phyloP scores from a whole-genome alignment of 768 basidiomycete species.

The Amanita rimosa region DNA sequence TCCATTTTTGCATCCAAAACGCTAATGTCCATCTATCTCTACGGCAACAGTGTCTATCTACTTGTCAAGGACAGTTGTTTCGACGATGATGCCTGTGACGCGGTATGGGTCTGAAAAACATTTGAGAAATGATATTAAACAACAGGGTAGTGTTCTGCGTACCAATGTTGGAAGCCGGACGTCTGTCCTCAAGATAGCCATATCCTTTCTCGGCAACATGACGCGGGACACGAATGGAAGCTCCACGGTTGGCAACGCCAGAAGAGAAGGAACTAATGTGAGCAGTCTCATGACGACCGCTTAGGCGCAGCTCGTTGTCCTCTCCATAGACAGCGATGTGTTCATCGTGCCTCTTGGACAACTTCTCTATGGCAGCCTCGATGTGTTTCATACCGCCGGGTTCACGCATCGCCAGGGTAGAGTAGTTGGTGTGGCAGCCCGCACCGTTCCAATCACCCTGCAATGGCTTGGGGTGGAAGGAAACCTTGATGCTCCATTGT shows the following conservation, averaged over 20 bases:
- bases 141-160: conserved; percentile 16
- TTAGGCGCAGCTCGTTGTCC: conserved; percentile 93
- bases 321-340: conserved; percentile 98
- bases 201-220: conserved; percentile 88
- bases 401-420: conserved; percentile 90
- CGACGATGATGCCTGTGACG: conserved; percentile 81
- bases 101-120: conserved; percentile 74
- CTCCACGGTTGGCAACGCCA: conserved; percentile 96
- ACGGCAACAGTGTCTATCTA: conserved; percentile 17
- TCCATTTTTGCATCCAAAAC: neutral
- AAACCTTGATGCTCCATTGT: conserved; percentile 95
- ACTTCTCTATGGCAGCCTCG: conserved; percentile 88
- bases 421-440: conserved; percentile 97
- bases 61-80: conserved; percentile 71
- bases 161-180: conserved; percentile 98
- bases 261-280: conserved; percentile 87
- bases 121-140: conserved; percentile 4
- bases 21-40: neutral
- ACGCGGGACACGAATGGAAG: conserved; percentile 91
- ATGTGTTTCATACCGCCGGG: conserved; percentile 88
- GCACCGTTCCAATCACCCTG: conserved; percentile 99
- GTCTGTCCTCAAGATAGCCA: conserved; percentile 94
- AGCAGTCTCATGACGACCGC: conserved; percentile 95
- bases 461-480: conserved; percentile 99
- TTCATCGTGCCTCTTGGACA: conserved; percentile 81